Conservation (phyloP, 371 early-diverging fungal genomes). For the Enterocytospora artemiae region DNA sequence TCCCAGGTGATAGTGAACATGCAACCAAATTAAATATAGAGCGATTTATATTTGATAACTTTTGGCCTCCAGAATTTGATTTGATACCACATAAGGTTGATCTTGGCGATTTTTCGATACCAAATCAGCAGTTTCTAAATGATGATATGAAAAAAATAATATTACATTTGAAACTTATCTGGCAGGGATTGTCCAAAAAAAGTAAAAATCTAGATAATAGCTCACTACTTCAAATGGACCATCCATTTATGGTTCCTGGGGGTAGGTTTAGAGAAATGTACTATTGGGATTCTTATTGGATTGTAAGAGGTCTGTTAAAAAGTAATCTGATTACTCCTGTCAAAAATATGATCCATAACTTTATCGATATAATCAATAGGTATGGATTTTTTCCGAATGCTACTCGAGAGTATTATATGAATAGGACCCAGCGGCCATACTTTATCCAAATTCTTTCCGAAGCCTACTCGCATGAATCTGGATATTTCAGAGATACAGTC, state of each 20-base stretch:
- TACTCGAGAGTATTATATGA: conserved; percentile 69
- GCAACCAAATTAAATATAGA: no score
- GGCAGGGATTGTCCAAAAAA: no score
- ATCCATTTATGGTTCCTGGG: conserved; percentile 77
- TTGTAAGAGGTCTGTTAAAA: conserved; percentile 66
- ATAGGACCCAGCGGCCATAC: conserved; percentile 72
- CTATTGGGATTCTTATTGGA: conserved; percentile 79
- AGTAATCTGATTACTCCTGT: conserved; percentile 62
- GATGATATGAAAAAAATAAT: no score
- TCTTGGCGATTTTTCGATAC: no score
- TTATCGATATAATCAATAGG: conserved; percentile 63
- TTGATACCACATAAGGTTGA: no score
- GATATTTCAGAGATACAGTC: conserved; percentile 25
- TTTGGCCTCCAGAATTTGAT: no score
- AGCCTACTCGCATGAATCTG: conserved; percentile 24
- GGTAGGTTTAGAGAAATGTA: conserved; percentile 76
- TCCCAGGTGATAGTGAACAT: no score
- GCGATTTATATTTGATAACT: no score
- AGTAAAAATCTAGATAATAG: no score
- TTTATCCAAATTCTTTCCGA: conserved; percentile 40
- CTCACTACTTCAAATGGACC: no score
- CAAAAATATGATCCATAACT: conserved; percentile 63
- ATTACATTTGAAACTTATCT: no score
- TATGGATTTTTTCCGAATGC: conserved; percentile 77
- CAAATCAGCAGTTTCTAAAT: no score